Conservation (phyloP, 1,284 basidiomycete species). For the Tranzscheliella williamsii region DNA sequence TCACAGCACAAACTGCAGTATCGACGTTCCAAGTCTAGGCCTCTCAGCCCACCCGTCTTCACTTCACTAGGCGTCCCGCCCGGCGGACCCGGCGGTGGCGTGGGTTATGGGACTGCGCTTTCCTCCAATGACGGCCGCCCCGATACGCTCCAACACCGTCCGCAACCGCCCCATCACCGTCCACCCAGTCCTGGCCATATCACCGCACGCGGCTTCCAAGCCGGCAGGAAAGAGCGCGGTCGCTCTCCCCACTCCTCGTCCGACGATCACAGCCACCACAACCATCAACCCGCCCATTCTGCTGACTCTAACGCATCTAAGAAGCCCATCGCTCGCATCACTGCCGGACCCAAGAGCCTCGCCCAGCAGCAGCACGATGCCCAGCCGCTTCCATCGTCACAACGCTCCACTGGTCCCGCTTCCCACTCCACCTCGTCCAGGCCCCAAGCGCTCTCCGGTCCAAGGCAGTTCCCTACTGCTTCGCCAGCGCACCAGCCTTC, state of each 20-base stretch:
- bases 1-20: conserved; percentile 19
- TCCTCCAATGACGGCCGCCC: conserved; percentile 50
- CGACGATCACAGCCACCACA: too few relatives aligned
- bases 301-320: conserved; percentile 4
- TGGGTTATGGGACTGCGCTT: conserved; percentile 44
- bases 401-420: too few relatives aligned
- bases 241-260: conserved; percentile 19
- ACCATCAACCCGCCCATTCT: conserved; percentile 16
- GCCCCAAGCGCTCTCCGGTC: conserved; percentile 10
- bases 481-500: not conserved
- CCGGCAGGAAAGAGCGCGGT: conserved; percentile 20
- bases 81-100: conserved; percentile 51
- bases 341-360: conserved; percentile 29
- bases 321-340: conserved; percentile 29
- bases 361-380: conserved; percentile 15
- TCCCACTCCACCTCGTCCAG: conserved; percentile 2
- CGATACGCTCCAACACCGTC: conserved; percentile 7
- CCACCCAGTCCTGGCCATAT: conserved; percentile 30
- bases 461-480: conserved; percentile 14
- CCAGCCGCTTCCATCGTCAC: conserved; percentile 1
- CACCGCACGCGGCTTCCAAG: conserved; percentile 37
- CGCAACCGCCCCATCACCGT: conserved; percentile 9
- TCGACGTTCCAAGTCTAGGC: conserved; percentile 30
- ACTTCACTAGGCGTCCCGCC: conserved; percentile 42
- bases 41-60: conserved; percentile 12